Base-by-base conservation (phyloP, 495 filamentous ascomycete genomes). In the Podospora fimiseda region DNA sequence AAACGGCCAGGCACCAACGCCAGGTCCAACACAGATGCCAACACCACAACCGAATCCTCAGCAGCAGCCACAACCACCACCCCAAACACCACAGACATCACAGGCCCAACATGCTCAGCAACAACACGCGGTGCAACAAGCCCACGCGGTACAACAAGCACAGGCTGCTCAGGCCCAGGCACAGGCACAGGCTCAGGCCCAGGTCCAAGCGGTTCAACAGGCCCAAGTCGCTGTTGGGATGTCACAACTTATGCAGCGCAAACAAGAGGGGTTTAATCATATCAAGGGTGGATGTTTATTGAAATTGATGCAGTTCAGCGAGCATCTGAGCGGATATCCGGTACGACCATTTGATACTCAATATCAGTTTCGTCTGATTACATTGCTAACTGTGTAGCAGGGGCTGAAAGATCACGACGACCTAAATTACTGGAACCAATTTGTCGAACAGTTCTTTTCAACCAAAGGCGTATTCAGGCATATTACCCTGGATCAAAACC, bases 361-460 rank as follows among this genome's bases (percentile, higher is more conserved):
- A n/a, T n/a, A n/a, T n/a, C n/a, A n/a, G n/a, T n/a, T n/a, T n/a
- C n/a, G n/a, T n/a, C n/a, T n/a, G n/a, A n/a, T n/a, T n/a, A n/a
- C n/a, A n/a, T n/a, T n/a, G n/a, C n/a, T n/a, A n/a, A n/a, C 16
- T 18, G 7, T 9, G 24, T 30, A 43, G 24, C 65, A 87, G 79
- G 77, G 70, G 30, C 68, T 71, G 13, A 80, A 78, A 37, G 73
- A 78, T 58, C 70, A 75, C 36, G 81, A 82, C 27, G 84, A 87
- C 60, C 62, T 90, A 2, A 33, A 62, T 2, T 86, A 86, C 51
- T 96, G 90, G 90, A 75, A 85, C 51, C 52, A 58, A 9, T 90
- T 94, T 58, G 87, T 92, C 13, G 79, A 83, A 20, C 76, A 70
- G 37, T 91, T 88, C 70, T 95, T 91, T 68, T 82, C 88, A 0